Evolutionary conservation across 1,284 basidiomycete genomes (phyloP), one percentile per base, ranked within the genome.

Genomic region (Ustilago esculenta): DNA sequence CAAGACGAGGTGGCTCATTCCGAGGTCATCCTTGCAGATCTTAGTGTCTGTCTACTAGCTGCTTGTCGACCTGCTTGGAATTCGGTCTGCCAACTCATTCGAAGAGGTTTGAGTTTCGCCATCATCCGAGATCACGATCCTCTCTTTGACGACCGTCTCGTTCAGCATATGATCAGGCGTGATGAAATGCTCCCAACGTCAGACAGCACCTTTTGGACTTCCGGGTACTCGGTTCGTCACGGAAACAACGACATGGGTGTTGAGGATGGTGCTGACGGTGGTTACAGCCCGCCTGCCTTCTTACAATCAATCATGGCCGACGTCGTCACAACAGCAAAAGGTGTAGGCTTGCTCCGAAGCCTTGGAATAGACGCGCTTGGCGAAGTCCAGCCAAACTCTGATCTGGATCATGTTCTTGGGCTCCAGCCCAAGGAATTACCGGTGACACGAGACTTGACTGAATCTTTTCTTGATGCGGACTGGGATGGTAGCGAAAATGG

Each of bases 351-450:
- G 32, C 55, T 73, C 7, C 47, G 71, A 15, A 63, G 67, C 21
- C 41, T 73, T 18, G 71, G 71, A 5, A 39, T 69, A n/a, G 70
- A 70, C 17, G 60, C 66, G 3, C 43, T 69, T 2, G 66, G 66
- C 24, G 66, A 48, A 12, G 58, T 69, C 7, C 58, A 45, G 40
- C 66, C 59, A 0, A 40, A 49, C 24, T n/a, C 33, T 5, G 42
- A 63, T 18, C 50, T 69, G 0, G 54, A 46, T 17, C 39, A 41
- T 8, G 32, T 69, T 23, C 51, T 69, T 21, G 53, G 58, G 20
- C n/a, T 57, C 21, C 18, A 44, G 1, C 5, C 7, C 14, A 14
- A 15, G 18, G n/a, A 6, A 6, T 17, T 18, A 8, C 20, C 52
- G 7, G 24, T 15, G 23, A 8, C 3, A 5, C 9, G 15, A 18